Evolutionary conservation across 345 rosid species (phyloP).

Genomic region (Gynandropsis gynandra): DNA sequence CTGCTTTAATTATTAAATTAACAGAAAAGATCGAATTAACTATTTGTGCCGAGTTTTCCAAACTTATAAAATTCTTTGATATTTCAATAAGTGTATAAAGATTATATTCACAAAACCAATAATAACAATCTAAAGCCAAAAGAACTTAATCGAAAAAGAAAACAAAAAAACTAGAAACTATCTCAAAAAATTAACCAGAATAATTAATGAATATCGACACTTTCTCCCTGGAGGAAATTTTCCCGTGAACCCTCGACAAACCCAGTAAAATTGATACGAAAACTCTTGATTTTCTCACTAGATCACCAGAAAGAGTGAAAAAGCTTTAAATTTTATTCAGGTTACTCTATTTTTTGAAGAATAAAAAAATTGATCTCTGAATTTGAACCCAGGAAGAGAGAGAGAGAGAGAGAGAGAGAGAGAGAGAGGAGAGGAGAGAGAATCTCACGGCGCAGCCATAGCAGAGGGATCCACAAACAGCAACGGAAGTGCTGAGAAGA

Average conservation of each 20-base stretch:
- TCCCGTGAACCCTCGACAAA: not conserved
- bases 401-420: not conserved
- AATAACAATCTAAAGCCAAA: too few species aligned
- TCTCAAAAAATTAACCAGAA: not conserved
- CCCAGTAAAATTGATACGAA: not conserved
- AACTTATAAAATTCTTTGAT: too few species aligned
- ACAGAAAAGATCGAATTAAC: too few species aligned
- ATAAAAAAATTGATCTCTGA: too few species aligned
- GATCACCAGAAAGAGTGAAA: not conserved
- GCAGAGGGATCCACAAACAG: conserved; percentile 43
- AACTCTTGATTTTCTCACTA: not conserved
- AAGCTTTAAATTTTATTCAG: not conserved
- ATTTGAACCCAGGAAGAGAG: too few species aligned
- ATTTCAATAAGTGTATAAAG: not conserved
- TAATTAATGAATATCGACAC: not conserved
- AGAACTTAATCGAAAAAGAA: too few species aligned
- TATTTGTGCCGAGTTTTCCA: too few species aligned
- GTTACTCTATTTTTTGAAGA: too few species aligned
- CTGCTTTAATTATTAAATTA: too few species aligned
- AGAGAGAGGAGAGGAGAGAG: not conserved
- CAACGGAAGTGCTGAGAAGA: conserved; percentile 43
- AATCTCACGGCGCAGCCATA: conserved; percentile 49
- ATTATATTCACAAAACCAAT: too few species aligned
- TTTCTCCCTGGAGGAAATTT: not conserved
- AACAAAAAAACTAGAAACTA: too few species aligned